phyloP scores from a whole-genome alignment of 2,329 filamentous ascomycete genomes.

The Diaporthe longicolla region DNA sequence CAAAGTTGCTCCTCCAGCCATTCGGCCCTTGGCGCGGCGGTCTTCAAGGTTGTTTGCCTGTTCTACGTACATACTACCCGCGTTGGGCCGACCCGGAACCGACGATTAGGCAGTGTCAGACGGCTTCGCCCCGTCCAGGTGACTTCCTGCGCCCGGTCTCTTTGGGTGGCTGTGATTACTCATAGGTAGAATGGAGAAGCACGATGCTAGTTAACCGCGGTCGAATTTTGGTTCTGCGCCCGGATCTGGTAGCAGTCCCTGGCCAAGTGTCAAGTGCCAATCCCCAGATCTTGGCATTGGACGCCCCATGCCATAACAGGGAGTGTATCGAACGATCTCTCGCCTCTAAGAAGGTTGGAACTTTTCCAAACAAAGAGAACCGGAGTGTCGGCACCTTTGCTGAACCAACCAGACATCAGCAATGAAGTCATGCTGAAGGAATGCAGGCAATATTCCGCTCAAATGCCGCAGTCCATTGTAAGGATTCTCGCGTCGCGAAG shows the following conservation, averaged over 20 bases:
- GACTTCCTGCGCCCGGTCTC: constrained; percentile 27
- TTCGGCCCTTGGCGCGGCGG: constrained; percentile 25
- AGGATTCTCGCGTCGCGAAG: constrained; percentile 8
- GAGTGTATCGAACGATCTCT: constrained; percentile 4
- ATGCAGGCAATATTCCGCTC: constrained; percentile 15
- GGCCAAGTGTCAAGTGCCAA: not conserved
- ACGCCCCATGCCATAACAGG: not conserved
- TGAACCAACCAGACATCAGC: not conserved
- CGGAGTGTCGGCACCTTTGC: not conserved
- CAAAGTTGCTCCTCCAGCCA: not conserved
- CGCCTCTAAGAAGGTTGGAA: not conserved
- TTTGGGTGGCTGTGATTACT: constrained; percentile 32
- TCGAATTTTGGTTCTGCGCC: not conserved
- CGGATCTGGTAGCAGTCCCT: not conserved
- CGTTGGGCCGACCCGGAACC: constrained; percentile 31
- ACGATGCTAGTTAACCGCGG: constrained; percentile 3
- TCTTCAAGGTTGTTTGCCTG: not conserved
- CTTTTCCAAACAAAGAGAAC: not conserved
- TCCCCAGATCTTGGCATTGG: constrained; percentile 9
- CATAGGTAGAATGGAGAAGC: not conserved
- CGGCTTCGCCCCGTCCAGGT: constrained; percentile 25
- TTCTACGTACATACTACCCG: not conserved
- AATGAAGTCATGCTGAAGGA: constrained; percentile 15
- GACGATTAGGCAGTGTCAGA: not conserved
- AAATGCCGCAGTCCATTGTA: not conserved